Evolutionary conservation across 2,329 filamentous ascomycete species (phyloP).

Genomic region (Venturia aucupariae): DNA sequence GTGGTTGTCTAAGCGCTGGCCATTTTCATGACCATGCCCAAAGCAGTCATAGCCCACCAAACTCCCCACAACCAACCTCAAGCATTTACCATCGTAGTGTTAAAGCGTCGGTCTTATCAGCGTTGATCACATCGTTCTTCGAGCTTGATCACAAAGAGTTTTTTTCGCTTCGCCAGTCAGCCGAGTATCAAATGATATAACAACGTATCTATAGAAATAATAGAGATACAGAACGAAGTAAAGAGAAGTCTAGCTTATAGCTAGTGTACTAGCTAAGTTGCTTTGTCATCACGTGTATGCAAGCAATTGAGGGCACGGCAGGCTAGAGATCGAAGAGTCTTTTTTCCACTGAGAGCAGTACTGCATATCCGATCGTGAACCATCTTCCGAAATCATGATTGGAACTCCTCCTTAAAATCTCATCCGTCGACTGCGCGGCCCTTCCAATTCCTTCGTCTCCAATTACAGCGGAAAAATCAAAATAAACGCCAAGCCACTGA

Average conservation of each 20-base stretch:
- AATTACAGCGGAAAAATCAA: not conserved
- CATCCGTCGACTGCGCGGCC: not conserved
- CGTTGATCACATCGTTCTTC: not conserved
- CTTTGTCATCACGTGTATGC: too few species aligned
- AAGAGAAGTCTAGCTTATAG: too few species aligned
- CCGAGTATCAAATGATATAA: too few species aligned
- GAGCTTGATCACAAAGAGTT: not conserved
- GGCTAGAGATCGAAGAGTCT: not conserved
- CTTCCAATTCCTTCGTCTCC: not conserved
- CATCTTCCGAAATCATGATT: not conserved
- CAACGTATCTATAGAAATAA: too few species aligned
- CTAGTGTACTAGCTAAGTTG: too few species aligned
- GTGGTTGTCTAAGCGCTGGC: slow-evolving; percentile 1
- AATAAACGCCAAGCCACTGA: not conserved
- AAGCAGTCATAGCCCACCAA: not conserved
- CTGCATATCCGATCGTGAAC: not conserved
- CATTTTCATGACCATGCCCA: not conserved
- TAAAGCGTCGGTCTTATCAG: not conserved
- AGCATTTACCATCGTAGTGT: not conserved
- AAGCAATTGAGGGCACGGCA: not conserved
- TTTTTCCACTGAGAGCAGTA: not conserved
- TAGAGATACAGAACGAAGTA: too few species aligned
- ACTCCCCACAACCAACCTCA: not conserved
- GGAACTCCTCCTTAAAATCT: not conserved
- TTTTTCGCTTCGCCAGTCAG: not conserved